Conservation (phyloP, 305 asterid genomes). For the Fraxinus greggii region DNA sequence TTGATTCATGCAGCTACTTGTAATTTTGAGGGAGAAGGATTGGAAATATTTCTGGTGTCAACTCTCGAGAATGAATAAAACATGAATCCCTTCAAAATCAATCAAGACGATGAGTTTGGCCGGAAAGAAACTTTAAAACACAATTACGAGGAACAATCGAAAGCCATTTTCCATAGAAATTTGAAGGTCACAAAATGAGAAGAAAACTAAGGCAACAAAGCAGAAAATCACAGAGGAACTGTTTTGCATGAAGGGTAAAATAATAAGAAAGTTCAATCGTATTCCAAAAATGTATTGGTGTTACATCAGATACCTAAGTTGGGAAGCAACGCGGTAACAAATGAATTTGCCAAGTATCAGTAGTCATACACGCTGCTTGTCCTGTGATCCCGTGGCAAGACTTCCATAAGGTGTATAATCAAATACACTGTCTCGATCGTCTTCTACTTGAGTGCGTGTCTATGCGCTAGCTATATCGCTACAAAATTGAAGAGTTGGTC, state of each 20-base stretch:
- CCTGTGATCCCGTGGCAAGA: constrained; percentile 16
- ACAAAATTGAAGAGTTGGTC: constrained; percentile 49
- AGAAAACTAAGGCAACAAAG: not conserved
- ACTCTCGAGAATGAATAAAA: not conserved
- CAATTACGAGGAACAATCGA: not conserved
- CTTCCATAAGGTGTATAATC: not conserved
- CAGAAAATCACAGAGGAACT: not conserved
- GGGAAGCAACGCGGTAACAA: constrained; percentile 22
- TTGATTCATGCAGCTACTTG: too few species aligned
- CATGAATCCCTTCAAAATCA: not conserved
- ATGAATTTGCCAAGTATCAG: constrained; percentile 19
- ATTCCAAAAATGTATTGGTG: constrained; percentile 21
- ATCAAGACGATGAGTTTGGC: not conserved
- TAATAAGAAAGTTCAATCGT: not conserved
- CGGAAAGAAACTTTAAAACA: too few species aligned
- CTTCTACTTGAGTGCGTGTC: constrained; percentile 20
- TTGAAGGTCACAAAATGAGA: not conserved
- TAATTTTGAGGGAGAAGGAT: not conserved
- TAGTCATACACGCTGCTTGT: constrained; percentile 21
- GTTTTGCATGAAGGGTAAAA: not conserved
- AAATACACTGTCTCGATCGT: not conserved
- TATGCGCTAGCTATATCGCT: constrained; percentile 26
- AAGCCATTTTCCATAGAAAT: not conserved
- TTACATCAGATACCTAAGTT: constrained; percentile 21
- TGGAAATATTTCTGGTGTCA: not conserved